phyloP scores from a whole-genome alignment of 495 filamentous ascomycete species.

The Penicillium desertorum region DNA sequence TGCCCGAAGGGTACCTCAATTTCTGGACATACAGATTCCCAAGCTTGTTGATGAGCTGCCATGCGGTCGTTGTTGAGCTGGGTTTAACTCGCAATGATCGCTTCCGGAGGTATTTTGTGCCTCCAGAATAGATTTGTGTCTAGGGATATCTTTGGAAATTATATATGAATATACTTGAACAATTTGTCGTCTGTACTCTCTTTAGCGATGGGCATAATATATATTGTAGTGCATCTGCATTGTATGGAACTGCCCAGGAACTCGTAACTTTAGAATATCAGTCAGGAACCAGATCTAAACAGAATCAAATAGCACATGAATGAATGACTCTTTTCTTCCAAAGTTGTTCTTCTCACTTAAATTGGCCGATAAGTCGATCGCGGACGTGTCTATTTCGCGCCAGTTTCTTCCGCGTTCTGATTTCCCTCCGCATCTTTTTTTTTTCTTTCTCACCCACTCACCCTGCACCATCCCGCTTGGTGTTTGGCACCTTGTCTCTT shows the following conservation, averaged over 20 bases:
- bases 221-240: background rate
- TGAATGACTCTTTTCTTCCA: background rate
- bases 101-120: slow-evolving; percentile 71
- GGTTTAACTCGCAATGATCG: slow-evolving; percentile 64
- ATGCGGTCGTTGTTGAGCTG: slow-evolving; percentile 66
- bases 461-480: background rate
- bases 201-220: background rate
- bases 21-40: slow-evolving; percentile 88
- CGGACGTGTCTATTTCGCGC: slow-evolving; percentile 1
- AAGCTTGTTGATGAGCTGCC: slow-evolving; percentile 76
- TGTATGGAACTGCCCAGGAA: background rate
- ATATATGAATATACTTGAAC: background rate
- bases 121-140: slow-evolving; percentile 25
- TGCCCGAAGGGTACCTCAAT: slow-evolving; percentile 80
- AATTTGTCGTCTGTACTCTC: background rate
- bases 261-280: background rate
- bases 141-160: background rate
- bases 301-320: background rate
- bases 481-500: background rate
- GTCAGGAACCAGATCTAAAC: background rate
- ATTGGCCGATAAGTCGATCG: slow-evolving; percentile 5
- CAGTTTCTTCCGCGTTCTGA: slow-evolving; percentile 5
- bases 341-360: background rate
- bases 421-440: slow-evolving; percentile 1
- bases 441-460: background rate